A percentile compares a stretch with the other conserved stretches of the same genome.
Evolutionary conservation across 75 land plant genomes (phyloP).

Genomic region (Cunninghamia lanceolata): DNA sequence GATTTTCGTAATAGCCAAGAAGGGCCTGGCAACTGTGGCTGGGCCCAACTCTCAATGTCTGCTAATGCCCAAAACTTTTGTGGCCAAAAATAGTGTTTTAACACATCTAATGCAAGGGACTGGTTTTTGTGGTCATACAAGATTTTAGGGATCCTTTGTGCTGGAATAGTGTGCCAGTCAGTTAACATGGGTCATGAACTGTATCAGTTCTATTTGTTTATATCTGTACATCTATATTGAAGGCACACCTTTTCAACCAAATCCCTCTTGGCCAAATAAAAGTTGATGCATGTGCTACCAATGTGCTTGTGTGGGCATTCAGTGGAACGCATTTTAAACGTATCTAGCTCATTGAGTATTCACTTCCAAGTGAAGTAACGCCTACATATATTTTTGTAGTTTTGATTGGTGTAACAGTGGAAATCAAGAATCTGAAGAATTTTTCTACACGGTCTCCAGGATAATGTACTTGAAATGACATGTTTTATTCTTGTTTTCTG

Average conservation of each 20-base stretch:
- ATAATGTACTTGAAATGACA: not conserved
- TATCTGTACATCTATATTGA: not conserved
- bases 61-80: not conserved
- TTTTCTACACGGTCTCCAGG: not conserved
- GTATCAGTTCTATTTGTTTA: not conserved
- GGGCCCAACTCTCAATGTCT: not conserved
- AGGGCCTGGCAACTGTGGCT: not conserved
- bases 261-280: not conserved
- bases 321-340: not conserved
- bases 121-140: not conserved
- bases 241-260: not conserved
- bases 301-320: constrained; percentile 37
- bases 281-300: not conserved
- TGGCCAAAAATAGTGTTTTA: not conserved
- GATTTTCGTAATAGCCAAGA: not conserved
- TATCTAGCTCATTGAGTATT: not conserved
- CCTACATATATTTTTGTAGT: not conserved
- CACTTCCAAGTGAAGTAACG: not conserved
- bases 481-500: constrained; percentile 2
- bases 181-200: not conserved
- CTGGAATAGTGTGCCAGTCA: not conserved
- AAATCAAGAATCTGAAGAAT: constrained; percentile 1
- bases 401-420: not conserved
- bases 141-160: not conserved
- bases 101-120: not conserved